These are phyloP conservation scores for Cicer judaicum DNA, from an alignment of 306 rosid genomes.

Conservation along the genomic window DNA sequence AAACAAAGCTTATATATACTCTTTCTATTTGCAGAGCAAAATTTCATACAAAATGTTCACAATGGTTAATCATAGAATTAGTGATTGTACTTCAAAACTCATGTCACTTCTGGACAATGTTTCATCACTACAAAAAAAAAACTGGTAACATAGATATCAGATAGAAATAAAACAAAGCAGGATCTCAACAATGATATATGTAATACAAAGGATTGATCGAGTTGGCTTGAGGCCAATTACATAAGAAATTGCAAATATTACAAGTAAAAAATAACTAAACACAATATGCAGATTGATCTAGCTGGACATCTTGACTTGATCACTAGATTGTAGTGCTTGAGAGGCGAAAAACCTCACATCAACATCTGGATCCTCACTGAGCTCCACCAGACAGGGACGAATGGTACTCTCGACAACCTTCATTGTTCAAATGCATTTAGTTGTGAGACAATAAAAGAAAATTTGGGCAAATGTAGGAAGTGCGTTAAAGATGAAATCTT, in stretches of 20 bases:
- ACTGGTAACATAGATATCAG: conserved; percentile 36
- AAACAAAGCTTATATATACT: conserved; percentile 2
- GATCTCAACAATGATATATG: conserved; percentile 43
- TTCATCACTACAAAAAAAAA: conserved; percentile 36
- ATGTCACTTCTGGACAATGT: conserved; percentile 36
- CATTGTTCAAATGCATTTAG: conserved; percentile 44
- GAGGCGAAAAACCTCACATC: conserved; percentile 93
- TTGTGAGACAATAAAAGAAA: conserved; percentile 32
- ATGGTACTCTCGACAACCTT: conserved; percentile 93
- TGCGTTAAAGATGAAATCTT: conserved; percentile 36
- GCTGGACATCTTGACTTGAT: conserved; percentile 78
- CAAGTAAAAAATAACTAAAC: conserved; percentile 25
- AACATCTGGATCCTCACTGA: conserved; percentile 96
- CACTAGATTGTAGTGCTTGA: conserved; percentile 85
- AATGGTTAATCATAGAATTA: conserved; percentile 40
- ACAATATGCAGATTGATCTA: conserved; percentile 52
- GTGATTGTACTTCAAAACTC: conserved; percentile 40
- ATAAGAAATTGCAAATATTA: conserved; percentile 33
- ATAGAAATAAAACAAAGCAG: conserved; percentile 30
- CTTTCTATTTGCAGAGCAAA: conserved; percentile 29
- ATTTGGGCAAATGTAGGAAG: conserved; percentile 8
- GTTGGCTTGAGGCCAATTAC: conserved; percentile 39
- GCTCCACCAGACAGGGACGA: conserved; percentile 89
- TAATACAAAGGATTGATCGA: conserved; percentile 42
- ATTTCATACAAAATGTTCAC: conserved; percentile 34